Evolutionary conservation across 805 yeast genomes (phyloP), one percentile per base, ranked within the genome.

Genomic region (Kregervanrija fluxuum): DNA sequence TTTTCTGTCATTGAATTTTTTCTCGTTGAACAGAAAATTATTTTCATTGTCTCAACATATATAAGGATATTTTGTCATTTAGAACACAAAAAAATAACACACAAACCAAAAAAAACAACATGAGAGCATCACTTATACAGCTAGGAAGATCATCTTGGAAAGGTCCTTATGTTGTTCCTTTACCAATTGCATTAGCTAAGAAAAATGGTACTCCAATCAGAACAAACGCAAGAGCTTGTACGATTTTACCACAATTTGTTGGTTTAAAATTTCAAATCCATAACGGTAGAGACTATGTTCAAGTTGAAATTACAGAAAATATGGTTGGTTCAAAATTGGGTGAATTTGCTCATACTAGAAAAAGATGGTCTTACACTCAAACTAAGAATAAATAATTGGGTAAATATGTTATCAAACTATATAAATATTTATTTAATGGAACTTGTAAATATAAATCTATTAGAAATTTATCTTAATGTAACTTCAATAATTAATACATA

Each of bases 251-350:
- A 15, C 95, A 88, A 61, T 91, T 93, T 66, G 96, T 93, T 32
- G 99, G 99, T 4, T 71, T 93, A 45, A 84, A 81, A 55, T 93
- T 93, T 65, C 95, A 93, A 65, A 86, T 93, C 33, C 99, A 93
- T 67, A 93, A 93, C 66, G 99, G 99, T 30, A 86, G 84, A 60
- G 95, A 88, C 54, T 93, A 90, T 60, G 95, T 89, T 35, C 87
- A 88, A 42, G 74, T 93, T 43, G 87, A 82, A 52, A 77, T 93
- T 30, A 78, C 84, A 8, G 97, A 93, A 61, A 93, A 93, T 55
- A 93, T 93, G 99, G 96, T 93, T 48, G 99, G 99, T 14, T 77
- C 82, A 54, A 93, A 91, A 62, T 69, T 93, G 45, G 99, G 99
- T 2, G 97, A 91, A 64, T 93, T 87, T 70, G 95, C 95, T 2